Conservation (phyloP, 2,329 filamentous ascomycete species). For the Trichoderma sp. region DNA sequence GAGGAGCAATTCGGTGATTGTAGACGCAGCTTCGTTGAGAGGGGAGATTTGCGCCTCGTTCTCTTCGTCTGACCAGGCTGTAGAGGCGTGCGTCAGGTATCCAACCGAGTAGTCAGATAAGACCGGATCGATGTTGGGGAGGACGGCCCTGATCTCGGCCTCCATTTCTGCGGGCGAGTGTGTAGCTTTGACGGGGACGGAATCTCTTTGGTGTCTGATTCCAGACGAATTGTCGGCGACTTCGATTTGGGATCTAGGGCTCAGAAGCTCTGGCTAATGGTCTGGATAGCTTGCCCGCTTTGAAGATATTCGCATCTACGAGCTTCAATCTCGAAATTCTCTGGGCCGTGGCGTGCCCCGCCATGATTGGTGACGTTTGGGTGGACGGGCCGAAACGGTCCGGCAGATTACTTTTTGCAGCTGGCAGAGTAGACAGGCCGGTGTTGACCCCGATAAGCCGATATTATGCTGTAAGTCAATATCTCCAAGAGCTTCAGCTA, state of each 20-base stretch:
- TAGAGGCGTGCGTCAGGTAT: constrained; percentile 91
- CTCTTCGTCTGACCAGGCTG: constrained; percentile 72
- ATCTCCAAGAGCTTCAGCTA: background rate
- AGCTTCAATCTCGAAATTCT: constrained; percentile 14
- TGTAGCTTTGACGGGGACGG: background rate
- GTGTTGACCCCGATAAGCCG: background rate
- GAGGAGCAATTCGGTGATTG: constrained; percentile 84
- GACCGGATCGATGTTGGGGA: constrained; percentile 85
- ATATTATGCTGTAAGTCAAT: background rate
- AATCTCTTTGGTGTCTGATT: background rate
- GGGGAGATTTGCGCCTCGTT: constrained; percentile 72
- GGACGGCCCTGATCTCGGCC: constrained; percentile 77
- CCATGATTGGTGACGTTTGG: constrained; percentile 6
- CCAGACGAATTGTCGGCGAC: background rate
- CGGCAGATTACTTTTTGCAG: background rate
- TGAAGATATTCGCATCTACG: background rate
- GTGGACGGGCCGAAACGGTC: constrained; percentile 9
- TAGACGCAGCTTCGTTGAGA: constrained; percentile 77
- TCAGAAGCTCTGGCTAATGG: background rate
- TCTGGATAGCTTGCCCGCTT: background rate
- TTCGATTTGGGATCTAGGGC: background rate
- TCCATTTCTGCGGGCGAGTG: constrained; percentile 64
- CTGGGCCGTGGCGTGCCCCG: constrained; percentile 5
- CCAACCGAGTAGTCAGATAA: constrained; percentile 92
- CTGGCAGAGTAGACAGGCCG: background rate